A percentile compares a stretch with the other conserved stretches of the same genome.
phyloP scores from a whole-genome alignment of 202 grass and related monocot species.

The Eragrostis tef region DNA sequence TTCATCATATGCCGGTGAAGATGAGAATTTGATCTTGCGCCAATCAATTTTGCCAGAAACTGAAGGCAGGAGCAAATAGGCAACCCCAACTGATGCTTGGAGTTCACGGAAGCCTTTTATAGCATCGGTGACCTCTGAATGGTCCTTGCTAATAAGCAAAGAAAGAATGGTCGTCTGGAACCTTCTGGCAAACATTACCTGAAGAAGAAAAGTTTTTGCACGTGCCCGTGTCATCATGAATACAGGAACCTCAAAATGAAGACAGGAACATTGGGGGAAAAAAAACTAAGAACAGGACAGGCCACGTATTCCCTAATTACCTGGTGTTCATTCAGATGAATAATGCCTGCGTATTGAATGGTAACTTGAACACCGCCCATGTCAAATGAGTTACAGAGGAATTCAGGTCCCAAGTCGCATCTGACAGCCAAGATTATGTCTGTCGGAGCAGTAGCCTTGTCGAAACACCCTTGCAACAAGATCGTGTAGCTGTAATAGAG shows the following conservation, averaged over 20 bases:
- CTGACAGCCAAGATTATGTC: conserved; percentile 67
- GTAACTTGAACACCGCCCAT: conserved; percentile 42
- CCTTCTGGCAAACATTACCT: conserved; percentile 62
- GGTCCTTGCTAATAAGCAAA: conserved; percentile 59
- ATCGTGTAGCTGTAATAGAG: conserved; percentile 37
- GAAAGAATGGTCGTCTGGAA: conserved; percentile 71
- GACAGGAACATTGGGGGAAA: neutral
- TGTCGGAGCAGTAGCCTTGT: conserved; percentile 13
- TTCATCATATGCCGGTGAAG: conserved; percentile 49
- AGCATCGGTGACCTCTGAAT: neutral
- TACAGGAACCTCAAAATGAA: neutral
- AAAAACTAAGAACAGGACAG: neutral
- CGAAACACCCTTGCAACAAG: neutral
- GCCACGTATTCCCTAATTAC: conserved; percentile 30
- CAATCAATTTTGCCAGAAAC: conserved; percentile 74
- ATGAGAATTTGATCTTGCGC: conserved; percentile 54
- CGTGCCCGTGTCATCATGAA: neutral
- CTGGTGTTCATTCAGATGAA: conserved; percentile 64
- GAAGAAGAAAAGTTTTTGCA: conserved; percentile 16
- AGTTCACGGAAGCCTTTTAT: conserved; percentile 48
- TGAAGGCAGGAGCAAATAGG: conserved; percentile 72
- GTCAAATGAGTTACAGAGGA: conserved; percentile 33
- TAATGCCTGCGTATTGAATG: conserved; percentile 39
- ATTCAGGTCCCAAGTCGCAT: conserved; percentile 66
- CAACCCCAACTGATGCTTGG: conserved; percentile 48